Base-by-base conservation (phyloP, 2,329 filamentous ascomycete genomes). In the Neurospora crassa region DNA sequence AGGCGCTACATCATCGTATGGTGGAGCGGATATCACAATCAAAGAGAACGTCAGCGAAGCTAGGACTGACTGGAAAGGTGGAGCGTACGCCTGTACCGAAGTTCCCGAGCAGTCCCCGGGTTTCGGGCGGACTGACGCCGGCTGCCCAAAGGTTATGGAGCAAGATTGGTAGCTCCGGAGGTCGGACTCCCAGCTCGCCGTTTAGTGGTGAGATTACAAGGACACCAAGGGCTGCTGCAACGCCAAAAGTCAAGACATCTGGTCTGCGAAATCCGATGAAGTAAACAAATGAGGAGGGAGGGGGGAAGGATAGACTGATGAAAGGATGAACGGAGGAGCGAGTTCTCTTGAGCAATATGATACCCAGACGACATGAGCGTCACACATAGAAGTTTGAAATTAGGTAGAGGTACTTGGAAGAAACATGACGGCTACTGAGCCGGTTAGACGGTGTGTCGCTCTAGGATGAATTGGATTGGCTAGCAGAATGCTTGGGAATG, bases 1-100 rank as follows among this genome's bases (percentile, higher is more conserved):
- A 98, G 81, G 89, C 89, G 43, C 82, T 98, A 40, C 94, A 96
- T 79, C 89, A 95, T 77, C 88, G 90, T 43, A 93, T 97, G 86
- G 94, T 97, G 2, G 94, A 97, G 73, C 89, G 89, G 69, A 92
- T 92, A 29, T 88, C 92, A 14, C 89, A 89, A 76, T 91, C 87
- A 2, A 94, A 94, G 79, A 88, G 90, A 68, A 85, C 86, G 37
- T 85, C 87, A 5, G 85, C 86, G 8, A 86, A 85, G 70, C 82
- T 86, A 20, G 89, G 88, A 34, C 84, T 88, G 73, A 88, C 85
- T 4, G 89, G 86, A 16, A 91, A 85, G 75, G 84, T 82, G 14
- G 85, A 87, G 41, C 81, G 82, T 71, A 89, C 87, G 2, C 89
- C 90, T 0, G 86, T 90, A n/a, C 91, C 92, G 10, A 88, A 86